Base-by-base conservation (phyloP, 345 rosid genomes). In the Rhizophora apiculata region DNA sequence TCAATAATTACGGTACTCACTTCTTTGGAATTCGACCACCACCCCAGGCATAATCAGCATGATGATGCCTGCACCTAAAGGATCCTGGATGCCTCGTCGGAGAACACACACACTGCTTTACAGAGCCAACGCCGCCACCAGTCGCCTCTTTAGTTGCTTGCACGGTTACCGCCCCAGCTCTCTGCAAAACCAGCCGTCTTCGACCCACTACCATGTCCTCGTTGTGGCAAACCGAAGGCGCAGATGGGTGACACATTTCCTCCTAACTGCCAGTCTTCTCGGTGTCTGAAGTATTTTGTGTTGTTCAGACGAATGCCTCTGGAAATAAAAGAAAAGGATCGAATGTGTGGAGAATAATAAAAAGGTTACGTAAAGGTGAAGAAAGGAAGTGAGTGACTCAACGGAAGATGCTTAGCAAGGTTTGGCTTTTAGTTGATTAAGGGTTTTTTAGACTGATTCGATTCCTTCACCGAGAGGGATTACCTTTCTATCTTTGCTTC, bases 1-100 rank as follows among this genome's bases (percentile, higher is more conserved):
- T 26, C 15, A 37, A 22, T 20, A 24, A 64, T 16, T 24, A 65
- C 27, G 48, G 49, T 61, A 62, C 61, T 68, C 36, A 27, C 65
- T 57, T 56, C 63, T 64, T 46, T 18, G 69, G 32, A 11, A 13
- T 21, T 24, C 27, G 5, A 49, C 79, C 62, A 37, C 73, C 69
- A 29, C 80, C 74, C 96, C 92, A 88, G 51, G 57, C 82, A 59
- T 85, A 87, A 39, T 77, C 83, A 15, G 69, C 77, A 18, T 74
- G 90, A 72, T 93, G 96, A 64, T 78, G 77, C 85, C 96, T 82
- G 80, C 95, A 90, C 78, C 88, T 74, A 75, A 92, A 90, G 8
- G 98, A 90, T 26, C 98, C 87, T 0, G 92, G 89, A 61, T 93
- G 98, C 74, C 30, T 80, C 6, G 93, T 83, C 6, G 96, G 96